These are phyloP conservation scores for Fabrea salina DNA, from an alignment of 169 alveolate genomes.

Conservation along the genomic window DNA sequence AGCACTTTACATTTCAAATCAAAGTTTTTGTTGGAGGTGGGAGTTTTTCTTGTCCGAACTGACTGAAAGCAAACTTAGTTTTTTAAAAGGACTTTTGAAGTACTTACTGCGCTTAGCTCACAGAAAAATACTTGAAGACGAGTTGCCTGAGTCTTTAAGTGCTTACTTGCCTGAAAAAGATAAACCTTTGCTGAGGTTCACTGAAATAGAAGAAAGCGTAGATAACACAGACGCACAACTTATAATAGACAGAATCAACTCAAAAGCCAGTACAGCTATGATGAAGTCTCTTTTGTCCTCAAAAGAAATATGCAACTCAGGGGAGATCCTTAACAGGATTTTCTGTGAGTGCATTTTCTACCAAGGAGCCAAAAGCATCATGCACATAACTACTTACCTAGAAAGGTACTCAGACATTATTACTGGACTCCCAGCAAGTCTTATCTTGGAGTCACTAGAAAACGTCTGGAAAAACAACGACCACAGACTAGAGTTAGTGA, in stretches of 20 bases:
- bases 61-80: neutral
- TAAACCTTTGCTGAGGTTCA: conserved; percentile 2
- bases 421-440: neutral
- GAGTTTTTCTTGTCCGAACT: neutral
- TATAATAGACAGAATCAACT: conserved; percentile 31
- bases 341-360: conserved; percentile 25
- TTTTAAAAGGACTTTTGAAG: neutral
- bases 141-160: conserved; percentile 24
- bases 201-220: conserved; percentile 35
- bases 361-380: conserved; percentile 32
- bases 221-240: conserved; percentile 24
- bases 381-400: conserved; percentile 21
- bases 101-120: neutral
- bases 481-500: neutral
- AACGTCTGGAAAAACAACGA: conserved; percentile 19
- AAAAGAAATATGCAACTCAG: conserved; percentile 34
- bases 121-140: neutral
- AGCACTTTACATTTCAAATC: conserved; percentile 17
- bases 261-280: conserved; percentile 10
- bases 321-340: conserved; percentile 9
- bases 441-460: neutral
- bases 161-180: neutral
- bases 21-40: conserved; percentile 19
- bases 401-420: conserved; percentile 24
- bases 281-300: conserved; percentile 22